Evolutionary conservation across 2,329 filamentous ascomycete genomes (phyloP), one percentile per base, ranked within the genome.

Genomic region (Colletotrichum salicis): DNA sequence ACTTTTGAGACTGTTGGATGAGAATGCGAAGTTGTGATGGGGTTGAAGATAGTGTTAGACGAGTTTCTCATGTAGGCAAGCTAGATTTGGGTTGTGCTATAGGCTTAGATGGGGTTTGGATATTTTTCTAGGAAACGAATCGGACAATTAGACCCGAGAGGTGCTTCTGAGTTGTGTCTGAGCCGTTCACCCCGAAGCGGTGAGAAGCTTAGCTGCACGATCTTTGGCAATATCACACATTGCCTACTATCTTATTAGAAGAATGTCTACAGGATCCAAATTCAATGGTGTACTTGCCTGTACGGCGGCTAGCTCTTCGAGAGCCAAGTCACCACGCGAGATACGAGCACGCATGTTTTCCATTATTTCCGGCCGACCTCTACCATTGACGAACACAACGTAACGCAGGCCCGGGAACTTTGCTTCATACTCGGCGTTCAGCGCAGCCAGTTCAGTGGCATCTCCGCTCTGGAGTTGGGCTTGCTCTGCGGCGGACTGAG

Each of bases 161-260:
- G 2, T 5, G 8, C 22, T 13, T 15, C 15, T 7, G 10, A 8
- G 12, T 10, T 51, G 13, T 11, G 8, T n/a, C 4, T 12, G 15
- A 15, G n/a, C 2, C 22, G 22, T n/a, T 70, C 67, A 70, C 11
- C 37, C 33, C 12, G 65, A 51, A 45, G 29, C 24, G 15, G 51
- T 27, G 48, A 74, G 78, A 51, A 94, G 80, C 81, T 95, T 97
- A 37, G 82, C 80, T 1, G 92, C 94, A 60, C 95, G 89, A 78
- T 97, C 94, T 63, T 89, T 88, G 35, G 95, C 95, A 78, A 98
- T 98, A 77, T 95, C 93, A 78, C 94, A 94, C 94, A 98, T 97
- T 52, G 95, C 95, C 92, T 94, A 67, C 11, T 15, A 2, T 6
- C 10, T 37, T 7, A 1, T 70, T 54, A 72, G 61, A 51, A 12